Evolutionary conservation across 163 green algal species (phyloP).

Genomic region (Coccomyxa subellipsoidea): DNA sequence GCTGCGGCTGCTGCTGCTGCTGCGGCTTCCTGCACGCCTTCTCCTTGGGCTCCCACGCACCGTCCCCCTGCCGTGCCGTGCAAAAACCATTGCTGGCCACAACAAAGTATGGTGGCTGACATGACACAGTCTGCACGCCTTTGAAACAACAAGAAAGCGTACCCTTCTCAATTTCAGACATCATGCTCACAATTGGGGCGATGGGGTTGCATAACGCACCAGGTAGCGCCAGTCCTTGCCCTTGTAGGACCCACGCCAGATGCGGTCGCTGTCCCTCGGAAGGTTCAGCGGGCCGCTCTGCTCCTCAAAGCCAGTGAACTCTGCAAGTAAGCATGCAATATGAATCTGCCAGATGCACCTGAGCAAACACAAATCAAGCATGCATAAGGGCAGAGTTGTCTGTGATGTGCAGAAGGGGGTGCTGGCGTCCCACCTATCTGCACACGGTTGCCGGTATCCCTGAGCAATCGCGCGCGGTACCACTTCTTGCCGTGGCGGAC

Average conservation of each 20-base stretch:
- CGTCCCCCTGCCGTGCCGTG: constrained; percentile 50
- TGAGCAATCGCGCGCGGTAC: constrained; percentile 34
- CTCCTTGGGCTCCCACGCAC: constrained; percentile 73
- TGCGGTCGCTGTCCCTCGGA: constrained; percentile 48
- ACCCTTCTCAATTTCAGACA: too few species aligned
- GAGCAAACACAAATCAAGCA: background rate
- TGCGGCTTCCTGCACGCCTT: constrained; percentile 7
- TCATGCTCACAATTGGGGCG: too few species aligned
- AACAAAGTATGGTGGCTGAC: background rate
- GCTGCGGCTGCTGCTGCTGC: background rate
- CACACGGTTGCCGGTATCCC: constrained; percentile 21
- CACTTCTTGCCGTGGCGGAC: constrained; percentile 28
- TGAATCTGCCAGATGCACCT: background rate
- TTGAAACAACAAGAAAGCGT: too few species aligned
- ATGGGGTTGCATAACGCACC: constrained; percentile 26
- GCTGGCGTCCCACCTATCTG: constrained; percentile 18
- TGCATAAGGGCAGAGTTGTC: background rate
- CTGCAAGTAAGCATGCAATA: constrained; percentile 22
- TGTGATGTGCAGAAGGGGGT: background rate
- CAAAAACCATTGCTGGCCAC: background rate
- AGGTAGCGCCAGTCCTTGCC: constrained; percentile 83
- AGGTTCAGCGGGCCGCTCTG: constrained; percentile 59
- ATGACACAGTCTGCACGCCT: too few species aligned
- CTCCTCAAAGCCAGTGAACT: constrained; percentile 63
- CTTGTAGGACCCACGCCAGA: constrained; percentile 83